phyloP scores from a whole-genome alignment of 169 alveolate genomes.

The Babesia bovis region DNA sequence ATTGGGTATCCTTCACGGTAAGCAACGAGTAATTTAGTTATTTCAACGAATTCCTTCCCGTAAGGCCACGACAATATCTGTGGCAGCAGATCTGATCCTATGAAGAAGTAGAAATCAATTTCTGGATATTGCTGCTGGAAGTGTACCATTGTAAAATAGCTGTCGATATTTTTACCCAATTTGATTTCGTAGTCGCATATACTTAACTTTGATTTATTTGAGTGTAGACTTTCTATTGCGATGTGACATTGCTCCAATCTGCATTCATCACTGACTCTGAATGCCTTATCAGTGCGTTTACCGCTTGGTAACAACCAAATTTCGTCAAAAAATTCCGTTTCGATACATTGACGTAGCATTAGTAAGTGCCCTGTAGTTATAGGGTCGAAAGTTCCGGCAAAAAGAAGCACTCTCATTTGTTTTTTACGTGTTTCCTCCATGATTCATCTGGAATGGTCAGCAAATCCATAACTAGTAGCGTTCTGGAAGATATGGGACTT shows the following conservation, averaged over 20 bases:
- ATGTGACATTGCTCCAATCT: constrained; percentile 42
- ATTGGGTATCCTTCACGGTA: constrained; percentile 56
- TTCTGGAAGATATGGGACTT: not conserved
- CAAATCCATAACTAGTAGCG: not conserved
- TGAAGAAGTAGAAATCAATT: constrained; percentile 52
- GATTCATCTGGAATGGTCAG: not conserved
- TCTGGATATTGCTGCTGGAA: constrained; percentile 43
- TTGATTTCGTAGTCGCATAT: constrained; percentile 48
- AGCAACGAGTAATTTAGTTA: constrained; percentile 55
- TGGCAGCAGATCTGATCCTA: constrained; percentile 64
- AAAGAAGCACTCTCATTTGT: constrained; percentile 37
- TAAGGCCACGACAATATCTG: constrained; percentile 54
- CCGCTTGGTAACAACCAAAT: constrained; percentile 66
- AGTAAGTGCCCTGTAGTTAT: constrained; percentile 57
- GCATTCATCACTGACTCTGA: constrained; percentile 42
- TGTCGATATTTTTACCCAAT: constrained; percentile 25
- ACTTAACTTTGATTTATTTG: not conserved
- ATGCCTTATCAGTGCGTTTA: constrained; percentile 45
- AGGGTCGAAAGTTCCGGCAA: constrained; percentile 69
- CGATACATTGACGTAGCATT: constrained; percentile 46
- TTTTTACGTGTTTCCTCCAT: not conserved
- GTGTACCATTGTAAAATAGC: constrained; percentile 50
- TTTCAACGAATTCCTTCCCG: constrained; percentile 39
- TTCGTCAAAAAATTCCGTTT: constrained; percentile 39
- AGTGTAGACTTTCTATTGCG: constrained; percentile 5